Base-by-base conservation (phyloP, 2,329 filamentous ascomycete species). In the Thelonectria olida region DNA sequence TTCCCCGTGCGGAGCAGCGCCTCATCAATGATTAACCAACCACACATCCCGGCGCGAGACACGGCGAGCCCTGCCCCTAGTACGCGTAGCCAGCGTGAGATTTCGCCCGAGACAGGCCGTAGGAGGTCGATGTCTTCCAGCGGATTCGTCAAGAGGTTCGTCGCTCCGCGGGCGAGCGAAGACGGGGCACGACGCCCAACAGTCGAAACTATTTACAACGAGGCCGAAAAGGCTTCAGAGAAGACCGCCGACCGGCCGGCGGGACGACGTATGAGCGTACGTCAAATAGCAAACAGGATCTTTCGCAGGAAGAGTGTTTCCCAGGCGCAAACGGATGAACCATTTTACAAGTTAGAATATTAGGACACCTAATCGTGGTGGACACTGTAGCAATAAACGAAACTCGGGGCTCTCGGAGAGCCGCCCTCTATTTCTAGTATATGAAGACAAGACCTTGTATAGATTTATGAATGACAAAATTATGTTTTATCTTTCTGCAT, bases 221-320 rank as follows among this genome's bases (percentile, higher is more conserved):
- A 70, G 27, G 41, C 55, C 28, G 68, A 72, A 22, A 72, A 67
- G 27, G n/a, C 55, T 25, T 38, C 50, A 17, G 68, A 72, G 23
- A 72, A 67, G 34, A 25, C 58, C 34, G 57, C 49, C 41, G 62
- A 67, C n/a, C 53, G 61, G 22, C 54, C 65, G 17, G 57, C 65
- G 8, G 67, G 71, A 44, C 67, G 72, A 60, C 69, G 72, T 17
- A 62, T 72, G 48, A 73, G 71, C 42, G 61, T 74, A 42, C 67
- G 68, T 42, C 64, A 68, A 39, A 65, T 74, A 36, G 67, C 72
- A 39, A 71, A 74, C 23, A 73, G 62, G 23, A 66, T 74, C 31
- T 74, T 74, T 61, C 71, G 71, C 34, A 68, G 70, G 51, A 72
- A 67, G 51, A 70, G 68, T 45, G 71, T 69, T 58, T 72, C 70